These are phyloP conservation scores for Umbelopsis vinacea DNA, from an alignment of 192 early-diverging fungal species.

Conservation along the genomic window DNA sequence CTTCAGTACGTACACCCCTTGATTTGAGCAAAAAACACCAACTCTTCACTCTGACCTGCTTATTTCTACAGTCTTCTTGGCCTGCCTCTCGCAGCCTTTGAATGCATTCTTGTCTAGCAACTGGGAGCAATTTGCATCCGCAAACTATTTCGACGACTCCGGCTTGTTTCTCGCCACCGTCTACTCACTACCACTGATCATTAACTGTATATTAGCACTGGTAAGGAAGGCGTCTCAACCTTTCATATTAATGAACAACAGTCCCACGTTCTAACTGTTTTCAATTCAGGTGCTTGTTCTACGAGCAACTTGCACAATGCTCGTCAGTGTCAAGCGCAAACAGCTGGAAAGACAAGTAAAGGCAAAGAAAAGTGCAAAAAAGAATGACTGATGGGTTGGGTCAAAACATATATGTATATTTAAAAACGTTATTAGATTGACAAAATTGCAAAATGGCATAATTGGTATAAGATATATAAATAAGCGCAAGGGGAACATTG, in stretches of 20 bases:
- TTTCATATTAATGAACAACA: no score
- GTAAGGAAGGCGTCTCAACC: constrained; percentile 24
- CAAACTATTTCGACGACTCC: constrained; percentile 54
- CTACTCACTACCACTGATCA: constrained; percentile 47
- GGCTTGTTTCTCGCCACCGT: constrained; percentile 50
- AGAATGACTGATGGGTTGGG: neutral
- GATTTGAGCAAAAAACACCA: neutral
- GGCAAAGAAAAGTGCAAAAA: neutral
- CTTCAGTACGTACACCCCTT: constrained; percentile 34
- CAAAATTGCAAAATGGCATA: neutral
- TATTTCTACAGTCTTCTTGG: constrained; percentile 45
- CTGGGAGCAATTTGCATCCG: constrained; percentile 49
- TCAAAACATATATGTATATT: constrained; percentile 14
- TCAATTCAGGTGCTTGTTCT: constrained; percentile 40
- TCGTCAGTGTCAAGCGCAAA: constrained; percentile 45
- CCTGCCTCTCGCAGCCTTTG: constrained; percentile 49
- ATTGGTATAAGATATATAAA: constrained; percentile 3
- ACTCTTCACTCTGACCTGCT: neutral
- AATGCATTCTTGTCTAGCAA: constrained; percentile 42
- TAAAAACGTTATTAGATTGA: constrained; percentile 16
- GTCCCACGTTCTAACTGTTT: neutral
- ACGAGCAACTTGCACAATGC: constrained; percentile 31
- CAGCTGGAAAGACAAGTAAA: constrained; percentile 36
- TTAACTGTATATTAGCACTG: constrained; percentile 43
- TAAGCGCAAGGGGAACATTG: neutral